Evolutionary conservation across 306 rosid species (phyloP), one percentile per base, ranked within the genome.

Genomic region (Urtica urens): DNA sequence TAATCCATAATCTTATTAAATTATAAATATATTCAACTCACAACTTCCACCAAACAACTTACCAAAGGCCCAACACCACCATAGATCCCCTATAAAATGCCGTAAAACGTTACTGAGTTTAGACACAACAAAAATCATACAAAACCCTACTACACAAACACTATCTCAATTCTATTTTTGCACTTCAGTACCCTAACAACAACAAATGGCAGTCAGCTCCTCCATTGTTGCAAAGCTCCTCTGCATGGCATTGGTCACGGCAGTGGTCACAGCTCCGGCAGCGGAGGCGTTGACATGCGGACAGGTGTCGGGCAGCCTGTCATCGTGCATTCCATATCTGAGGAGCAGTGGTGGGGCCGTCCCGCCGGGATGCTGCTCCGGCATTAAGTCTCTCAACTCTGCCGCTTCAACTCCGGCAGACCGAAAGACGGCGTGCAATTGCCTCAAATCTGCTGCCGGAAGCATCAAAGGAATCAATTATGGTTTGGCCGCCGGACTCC

Each of bases 211-310:
- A 0, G 15, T 35, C n/a, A 24, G 42, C 29, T 57, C 53, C 7
- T 7, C 31, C 10, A 3, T 16, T 10, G 48, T 21, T 13, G 20
- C 64, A 5, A 65, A 67, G 65, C 7, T 48, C 15, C 51, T 68
- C 12, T 65, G 60, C 10, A 23, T 56, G 52, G 49, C 61, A 16
- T 34, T 67, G 0, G 10, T 61, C 45, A 48, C 52, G 23, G 33
- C 43, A 23, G 29, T 51, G 14, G 37, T 51, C 27, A 46, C 23
- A 11, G 53, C 67, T 16, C 59, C 59, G 3, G 3, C 24, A 11
- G 76, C 75, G 0, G 47, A 62, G 8, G 78, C 78, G 18, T 8
- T 72, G n/a, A 12, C 70, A 0, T 83, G 94, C 31, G 73, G 72
- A 0, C 41, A 49, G 5, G 94, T 83, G 7, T 0, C 18, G 0